These are phyloP conservation scores for Saccharomycodes ludwigii DNA, from an alignment of 805 yeast genomes.

Conservation along the genomic window DNA sequence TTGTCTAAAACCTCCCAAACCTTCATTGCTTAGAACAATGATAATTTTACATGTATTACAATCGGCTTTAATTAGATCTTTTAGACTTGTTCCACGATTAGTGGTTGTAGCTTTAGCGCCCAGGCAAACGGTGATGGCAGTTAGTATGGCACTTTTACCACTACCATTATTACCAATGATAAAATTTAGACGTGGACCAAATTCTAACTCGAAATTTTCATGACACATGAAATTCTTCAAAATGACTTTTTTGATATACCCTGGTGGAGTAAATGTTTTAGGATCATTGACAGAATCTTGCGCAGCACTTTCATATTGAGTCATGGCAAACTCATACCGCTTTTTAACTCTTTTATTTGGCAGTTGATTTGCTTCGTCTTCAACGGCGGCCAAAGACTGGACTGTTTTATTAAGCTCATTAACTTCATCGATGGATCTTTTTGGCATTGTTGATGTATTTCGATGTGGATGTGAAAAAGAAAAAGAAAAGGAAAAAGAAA, in stretches of 20 bases:
- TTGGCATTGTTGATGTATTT: slow-evolving; percentile 2
- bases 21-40: slow-evolving; percentile 52
- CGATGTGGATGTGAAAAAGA: too few species aligned
- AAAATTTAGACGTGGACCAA: slow-evolving; percentile 75
- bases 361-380: slow-evolving; percentile 7
- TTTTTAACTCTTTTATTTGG: slow-evolving; percentile 14
- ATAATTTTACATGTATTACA: slow-evolving; percentile 52
- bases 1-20: slow-evolving; percentile 51
- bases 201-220: slow-evolving; percentile 55
- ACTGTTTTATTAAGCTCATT: slow-evolving; percentile 13
- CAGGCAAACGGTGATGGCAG: slow-evolving; percentile 76
- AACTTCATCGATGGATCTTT: slow-evolving; percentile 11
- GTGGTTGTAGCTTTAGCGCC: slow-evolving; percentile 87
- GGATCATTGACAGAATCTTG: background rate
- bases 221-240: slow-evolving; percentile 86
- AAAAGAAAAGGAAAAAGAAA: too few species aligned
- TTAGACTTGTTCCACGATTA: slow-evolving; percentile 64
- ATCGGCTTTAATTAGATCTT: slow-evolving; percentile 68
- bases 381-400: slow-evolving; percentile 9
- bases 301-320: slow-evolving; percentile 14
- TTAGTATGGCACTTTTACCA: slow-evolving; percentile 80
- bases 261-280: slow-evolving; percentile 31
- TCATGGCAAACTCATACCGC: slow-evolving; percentile 17
- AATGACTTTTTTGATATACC: slow-evolving; percentile 51
- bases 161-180: slow-evolving; percentile 86